Percentiles rank a stretch among this genome's conserved stretches.
Conservation (phyloP, 306 rosid species). For the Malus domestica region DNA sequence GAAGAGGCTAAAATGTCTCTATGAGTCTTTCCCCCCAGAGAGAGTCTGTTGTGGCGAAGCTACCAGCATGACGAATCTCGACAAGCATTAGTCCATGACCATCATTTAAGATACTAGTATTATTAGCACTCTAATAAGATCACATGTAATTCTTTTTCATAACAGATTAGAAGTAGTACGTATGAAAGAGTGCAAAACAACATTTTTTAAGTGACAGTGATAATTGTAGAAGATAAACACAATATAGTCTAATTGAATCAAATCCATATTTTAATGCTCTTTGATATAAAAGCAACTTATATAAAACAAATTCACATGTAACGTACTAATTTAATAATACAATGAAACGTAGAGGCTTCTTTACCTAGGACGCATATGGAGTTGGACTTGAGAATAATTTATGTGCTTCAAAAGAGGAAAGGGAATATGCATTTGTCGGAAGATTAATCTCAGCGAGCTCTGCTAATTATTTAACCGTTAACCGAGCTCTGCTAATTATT, state of each 20-base stretch:
- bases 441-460: not conserved
- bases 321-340: too few species aligned
- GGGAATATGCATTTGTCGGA: constrained; percentile 1
- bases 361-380: not conserved
- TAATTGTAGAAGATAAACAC: too few species aligned
- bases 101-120: too few species aligned
- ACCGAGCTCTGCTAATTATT: not conserved
- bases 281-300: too few species aligned
- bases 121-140: not conserved
- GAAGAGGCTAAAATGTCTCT: too few species aligned
- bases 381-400: not conserved
- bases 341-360: too few species aligned
- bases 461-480: not conserved
- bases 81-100: not conserved
- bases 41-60: fast-evolving
- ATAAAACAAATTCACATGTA: fast-evolving
- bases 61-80: not conserved
- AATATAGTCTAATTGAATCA: too few species aligned
- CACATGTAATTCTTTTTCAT: too few species aligned
- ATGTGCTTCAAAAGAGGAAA: not conserved
- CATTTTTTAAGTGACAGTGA: too few species aligned
- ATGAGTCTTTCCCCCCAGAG: fast-evolving
- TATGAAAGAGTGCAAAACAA: not conserved
- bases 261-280: too few species aligned
- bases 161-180: too few species aligned